Conservation (phyloP, 169 alveolate species). For the Cryptosporidium xiaoi region DNA sequence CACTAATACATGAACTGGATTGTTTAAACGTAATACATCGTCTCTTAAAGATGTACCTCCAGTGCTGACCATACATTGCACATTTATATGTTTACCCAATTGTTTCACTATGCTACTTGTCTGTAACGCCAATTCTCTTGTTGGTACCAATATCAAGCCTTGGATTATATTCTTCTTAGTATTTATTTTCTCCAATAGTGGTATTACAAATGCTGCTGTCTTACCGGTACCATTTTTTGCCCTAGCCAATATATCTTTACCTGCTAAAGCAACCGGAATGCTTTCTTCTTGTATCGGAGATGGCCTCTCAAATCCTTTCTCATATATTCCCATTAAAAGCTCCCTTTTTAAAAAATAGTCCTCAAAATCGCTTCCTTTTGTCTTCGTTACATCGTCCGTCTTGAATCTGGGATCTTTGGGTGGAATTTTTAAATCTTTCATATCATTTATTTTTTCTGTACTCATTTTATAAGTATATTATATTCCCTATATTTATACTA, state of each 20-base stretch:
- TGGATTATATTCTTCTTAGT: conserved; percentile 80
- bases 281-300: conserved; percentile 99
- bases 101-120: conserved; percentile 95
- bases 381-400: conserved; percentile 95
- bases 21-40: conserved; percentile 94
- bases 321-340: conserved; percentile 96
- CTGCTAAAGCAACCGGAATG: conserved; percentile 97
- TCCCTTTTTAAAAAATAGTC: conserved; percentile 96
- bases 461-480: conserved; percentile 2
- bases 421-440: conserved; percentile 67
- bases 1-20: conserved; percentile 96
- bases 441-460: conserved; percentile 41
- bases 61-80: conserved; percentile 98
- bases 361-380: conserved; percentile 98
- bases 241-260: conserved; percentile 96
- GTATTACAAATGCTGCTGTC: conserved; percentile 99
- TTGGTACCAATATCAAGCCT: conserved; percentile 95
- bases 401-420: conserved; percentile 77
- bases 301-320: conserved; percentile 98
- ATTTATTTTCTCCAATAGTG: conserved; percentile 93
- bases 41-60: conserved; percentile 98
- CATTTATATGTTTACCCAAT: conserved; percentile 95
- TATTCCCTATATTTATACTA: too few species aligned
- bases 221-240: conserved; percentile 99
- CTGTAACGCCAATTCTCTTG: conserved; percentile 96